phyloP scores from a whole-genome alignment of 306 rosid species.

The Lithocarpus polystachyus region DNA sequence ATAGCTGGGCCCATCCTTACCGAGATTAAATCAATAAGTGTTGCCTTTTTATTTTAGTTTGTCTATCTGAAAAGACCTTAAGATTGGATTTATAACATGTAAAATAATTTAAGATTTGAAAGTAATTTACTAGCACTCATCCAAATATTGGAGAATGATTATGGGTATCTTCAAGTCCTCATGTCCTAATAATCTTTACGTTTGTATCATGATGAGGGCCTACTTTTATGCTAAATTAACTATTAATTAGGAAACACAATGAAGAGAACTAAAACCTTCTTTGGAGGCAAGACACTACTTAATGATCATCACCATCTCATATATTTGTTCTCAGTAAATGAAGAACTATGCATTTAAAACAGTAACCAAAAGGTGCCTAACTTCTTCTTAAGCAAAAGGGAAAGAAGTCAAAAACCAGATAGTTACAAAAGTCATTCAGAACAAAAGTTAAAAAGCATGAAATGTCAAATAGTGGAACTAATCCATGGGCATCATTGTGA shows the following conservation, averaged over 20 bases:
- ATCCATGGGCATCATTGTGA: background rate
- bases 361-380: background rate
- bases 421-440: background rate
- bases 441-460: background rate
- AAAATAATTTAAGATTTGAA: background rate
- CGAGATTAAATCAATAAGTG: background rate
- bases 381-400: constrained; percentile 12
- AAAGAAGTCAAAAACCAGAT: background rate
- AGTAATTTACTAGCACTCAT: background rate
- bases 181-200: background rate
- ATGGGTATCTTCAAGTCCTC: background rate
- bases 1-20: background rate
- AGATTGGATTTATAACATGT: background rate
- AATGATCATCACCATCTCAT: background rate
- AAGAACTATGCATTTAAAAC: background rate
- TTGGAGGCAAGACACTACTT: background rate
- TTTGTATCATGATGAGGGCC: background rate
- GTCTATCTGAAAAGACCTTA: background rate
- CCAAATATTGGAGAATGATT: background rate
- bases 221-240: background rate
- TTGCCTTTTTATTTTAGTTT: background rate
- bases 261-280: background rate
- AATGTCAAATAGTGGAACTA: background rate
- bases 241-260: background rate
- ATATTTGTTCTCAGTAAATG: background rate